These are phyloP conservation scores for Pouteria glomerata DNA, from an alignment of 148 eudicot species.

Conservation along the genomic window DNA sequence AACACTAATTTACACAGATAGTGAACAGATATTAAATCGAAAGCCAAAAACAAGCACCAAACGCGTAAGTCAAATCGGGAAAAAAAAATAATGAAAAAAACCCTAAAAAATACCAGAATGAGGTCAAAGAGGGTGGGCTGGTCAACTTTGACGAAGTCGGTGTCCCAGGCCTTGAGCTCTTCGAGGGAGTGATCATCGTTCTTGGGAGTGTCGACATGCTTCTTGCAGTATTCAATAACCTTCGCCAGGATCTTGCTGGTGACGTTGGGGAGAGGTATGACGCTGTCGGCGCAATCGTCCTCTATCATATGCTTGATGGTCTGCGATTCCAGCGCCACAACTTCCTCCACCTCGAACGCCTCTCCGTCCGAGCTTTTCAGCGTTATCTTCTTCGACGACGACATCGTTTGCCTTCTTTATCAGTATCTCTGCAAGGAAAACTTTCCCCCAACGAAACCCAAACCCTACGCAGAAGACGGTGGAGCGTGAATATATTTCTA, in stretches of 20 bases:
- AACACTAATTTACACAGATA: not conserved
- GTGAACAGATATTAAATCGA: not conserved
- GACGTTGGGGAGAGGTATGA: constrained; percentile 45
- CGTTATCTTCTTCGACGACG: constrained; percentile 20
- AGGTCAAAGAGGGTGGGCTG: constrained; percentile 52
- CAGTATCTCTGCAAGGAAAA: not conserved
- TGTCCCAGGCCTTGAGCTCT: constrained; percentile 38
- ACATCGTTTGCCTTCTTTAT: not conserved
- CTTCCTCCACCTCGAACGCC: constrained; percentile 44
- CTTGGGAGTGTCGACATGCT: constrained; percentile 36
- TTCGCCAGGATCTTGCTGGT: constrained; percentile 38
- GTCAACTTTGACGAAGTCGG: constrained; percentile 45
- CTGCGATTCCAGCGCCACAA: constrained; percentile 39
- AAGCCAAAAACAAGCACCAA: not conserved
- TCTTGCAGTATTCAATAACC: constrained; percentile 47
- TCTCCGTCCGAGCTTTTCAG: constrained; percentile 46
- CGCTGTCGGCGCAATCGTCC: constrained; percentile 40
- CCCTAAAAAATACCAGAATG: constrained; percentile 24
- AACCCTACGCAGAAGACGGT: not conserved
- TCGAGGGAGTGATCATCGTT: constrained; percentile 25
- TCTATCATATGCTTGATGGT: constrained; percentile 48
- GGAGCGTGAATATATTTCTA: not conserved
- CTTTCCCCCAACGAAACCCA: not conserved
- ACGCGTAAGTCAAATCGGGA: not conserved
- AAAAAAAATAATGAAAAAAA: not conserved